phyloP scores from a whole-genome alignment of 352 stramenopile species.

The Phytopythium boreale region DNA sequence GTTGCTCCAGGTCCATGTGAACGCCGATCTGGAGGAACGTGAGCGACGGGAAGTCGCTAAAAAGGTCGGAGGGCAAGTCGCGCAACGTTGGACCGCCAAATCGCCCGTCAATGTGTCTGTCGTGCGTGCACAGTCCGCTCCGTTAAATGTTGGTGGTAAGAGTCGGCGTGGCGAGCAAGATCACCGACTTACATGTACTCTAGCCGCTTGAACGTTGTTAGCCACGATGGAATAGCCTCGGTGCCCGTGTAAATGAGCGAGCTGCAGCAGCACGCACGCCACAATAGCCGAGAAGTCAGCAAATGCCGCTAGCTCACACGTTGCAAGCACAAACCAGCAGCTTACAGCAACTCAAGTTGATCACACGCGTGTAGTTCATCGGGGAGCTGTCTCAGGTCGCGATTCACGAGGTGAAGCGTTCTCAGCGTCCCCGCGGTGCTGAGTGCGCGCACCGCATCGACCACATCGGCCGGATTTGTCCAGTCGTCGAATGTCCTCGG shows the following conservation, averaged over 20 bases:
- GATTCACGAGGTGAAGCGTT: slow-evolving; percentile 35
- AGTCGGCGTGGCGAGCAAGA: no score
- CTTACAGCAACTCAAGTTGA: slow-evolving; percentile 39
- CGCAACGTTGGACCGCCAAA: slow-evolving; percentile 19
- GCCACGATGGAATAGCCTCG: slow-evolving; percentile 26
- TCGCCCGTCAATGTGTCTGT: slow-evolving; percentile 46
- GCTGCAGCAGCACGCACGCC: slow-evolving; percentile 7
- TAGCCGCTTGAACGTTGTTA: not conserved
- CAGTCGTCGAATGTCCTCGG: slow-evolving; percentile 35
- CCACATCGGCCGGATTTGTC: slow-evolving; percentile 25
- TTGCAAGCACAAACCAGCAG: not conserved
- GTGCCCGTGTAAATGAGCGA: slow-evolving; percentile 28
- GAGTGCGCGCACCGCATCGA: slow-evolving; percentile 16
- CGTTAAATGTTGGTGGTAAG: no score
- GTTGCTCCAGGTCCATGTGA: slow-evolving; percentile 16
- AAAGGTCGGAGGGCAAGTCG: slow-evolving; percentile 22
- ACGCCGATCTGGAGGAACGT: slow-evolving; percentile 33
- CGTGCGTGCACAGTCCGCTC: no score
- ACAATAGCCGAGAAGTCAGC: not conserved
- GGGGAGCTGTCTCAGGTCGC: slow-evolving; percentile 15
- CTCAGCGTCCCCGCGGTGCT: slow-evolving; percentile 22
- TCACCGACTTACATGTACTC: not conserved
- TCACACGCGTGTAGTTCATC: slow-evolving; percentile 26
- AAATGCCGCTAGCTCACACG: no score
- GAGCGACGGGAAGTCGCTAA: slow-evolving; percentile 27